Percentiles rank a stretch among this genome's conserved stretches.
Evolutionary conservation across 805 yeast species (phyloP).

Genomic region (Nakazawaea siamensis): DNA sequence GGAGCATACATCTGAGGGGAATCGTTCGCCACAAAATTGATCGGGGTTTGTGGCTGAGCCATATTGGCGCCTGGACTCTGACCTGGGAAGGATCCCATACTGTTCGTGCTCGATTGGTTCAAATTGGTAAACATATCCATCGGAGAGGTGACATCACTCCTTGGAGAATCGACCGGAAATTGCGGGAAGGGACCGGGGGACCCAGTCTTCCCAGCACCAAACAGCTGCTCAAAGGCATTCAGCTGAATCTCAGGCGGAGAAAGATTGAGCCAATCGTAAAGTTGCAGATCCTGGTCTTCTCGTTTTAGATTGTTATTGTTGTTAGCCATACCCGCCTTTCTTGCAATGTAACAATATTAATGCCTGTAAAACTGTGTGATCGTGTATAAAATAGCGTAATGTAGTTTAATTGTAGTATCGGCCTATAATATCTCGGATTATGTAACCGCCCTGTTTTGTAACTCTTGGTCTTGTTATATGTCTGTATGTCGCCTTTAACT

Average conservation of each 20-base stretch:
- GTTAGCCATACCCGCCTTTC: too few relatives aligned
- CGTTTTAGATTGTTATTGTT: background rate
- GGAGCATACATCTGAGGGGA: background rate
- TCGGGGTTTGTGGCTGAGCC: background rate
- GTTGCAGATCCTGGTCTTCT: background rate
- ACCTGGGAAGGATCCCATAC: background rate
- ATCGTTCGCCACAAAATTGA: too few relatives aligned
- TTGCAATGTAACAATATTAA: too few relatives aligned
- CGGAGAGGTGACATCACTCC: constrained; percentile 5
- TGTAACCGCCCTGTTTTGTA: too few relatives aligned
- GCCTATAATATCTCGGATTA: too few relatives aligned
- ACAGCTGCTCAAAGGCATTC: background rate
- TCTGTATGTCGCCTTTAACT: too few relatives aligned
- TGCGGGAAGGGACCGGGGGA: background rate
- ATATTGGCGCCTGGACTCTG: background rate
- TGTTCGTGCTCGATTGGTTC: background rate
- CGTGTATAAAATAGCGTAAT: too few relatives aligned
- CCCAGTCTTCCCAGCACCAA: background rate
- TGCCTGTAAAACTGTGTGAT: too few relatives aligned
- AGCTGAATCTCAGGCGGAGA: constrained; percentile 4
- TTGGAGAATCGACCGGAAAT: constrained; percentile 3
- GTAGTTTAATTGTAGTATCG: too few relatives aligned
- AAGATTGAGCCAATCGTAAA: constrained; percentile 5
- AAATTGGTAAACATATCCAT: constrained; percentile 1
- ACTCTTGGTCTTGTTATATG: too few relatives aligned